phyloP scores from a whole-genome alignment of 345 rosid species.

The Heritiera fomes region DNA sequence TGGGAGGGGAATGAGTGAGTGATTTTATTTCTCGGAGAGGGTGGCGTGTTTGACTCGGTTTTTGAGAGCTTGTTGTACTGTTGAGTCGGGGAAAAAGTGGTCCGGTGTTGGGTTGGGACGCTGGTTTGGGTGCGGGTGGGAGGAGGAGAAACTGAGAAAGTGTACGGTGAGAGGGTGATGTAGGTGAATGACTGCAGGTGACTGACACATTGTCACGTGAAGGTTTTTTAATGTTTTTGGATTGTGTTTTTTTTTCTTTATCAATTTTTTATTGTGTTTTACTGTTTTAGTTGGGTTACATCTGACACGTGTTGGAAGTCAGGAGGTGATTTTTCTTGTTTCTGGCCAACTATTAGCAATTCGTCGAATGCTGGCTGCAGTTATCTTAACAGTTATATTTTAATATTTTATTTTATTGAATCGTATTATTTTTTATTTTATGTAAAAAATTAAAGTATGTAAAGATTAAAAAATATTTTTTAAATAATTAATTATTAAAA shows the following conservation, averaged over 20 bases:
- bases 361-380: no score
- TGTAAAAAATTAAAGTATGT: no score
- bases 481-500: no score
- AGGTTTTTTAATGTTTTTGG: constrained; percentile 17
- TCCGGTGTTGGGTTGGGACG: not conserved
- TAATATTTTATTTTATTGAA: no score
- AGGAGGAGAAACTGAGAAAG: not conserved
- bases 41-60: constrained; percentile 39
- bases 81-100: not conserved
- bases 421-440: no score
- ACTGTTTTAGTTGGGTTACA: not conserved
- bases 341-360: no score
- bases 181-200: constrained; percentile 12
- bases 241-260: not conserved
- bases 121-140: not conserved
- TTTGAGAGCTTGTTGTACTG: not conserved
- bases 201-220: constrained; percentile 39
- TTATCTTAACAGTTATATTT: no score
- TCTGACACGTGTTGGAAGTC: constrained; percentile 26
- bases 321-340: no score
- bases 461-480: no score
- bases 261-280: not conserved
- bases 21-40: not conserved
- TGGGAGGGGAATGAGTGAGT: not conserved
- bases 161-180: constrained; percentile 22